Base-by-base conservation (phyloP, 805 yeast species). In the Metschnikowia orientalis region DNA sequence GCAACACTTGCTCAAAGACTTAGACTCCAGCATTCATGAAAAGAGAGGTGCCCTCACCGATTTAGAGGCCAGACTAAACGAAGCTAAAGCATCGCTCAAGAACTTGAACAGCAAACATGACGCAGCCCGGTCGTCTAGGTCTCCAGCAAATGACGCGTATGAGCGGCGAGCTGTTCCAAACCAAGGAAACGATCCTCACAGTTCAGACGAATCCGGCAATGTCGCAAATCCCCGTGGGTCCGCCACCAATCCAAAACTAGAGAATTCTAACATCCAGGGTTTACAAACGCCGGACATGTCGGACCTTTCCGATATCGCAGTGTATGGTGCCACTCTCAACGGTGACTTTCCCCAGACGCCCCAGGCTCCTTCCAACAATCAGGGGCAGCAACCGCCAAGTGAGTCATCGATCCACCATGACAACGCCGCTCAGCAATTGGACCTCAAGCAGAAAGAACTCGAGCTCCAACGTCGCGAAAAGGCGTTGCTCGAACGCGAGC, bases 271-370 rank as follows among this genome's bases (percentile, higher is more conserved):
- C 9, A 29, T 29, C 26, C 32, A 29, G 23, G 32, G 21, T 4
- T 26, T 29, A 16, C 45, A 40, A 26, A 42, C 49, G 8, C 53
- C 47, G 18, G 59, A 54, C 24, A 48, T 63, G 30, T 52, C 56
- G n/a, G 69, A 63, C 37, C 53, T 60, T 18, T 46, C 64, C 3
- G 60, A 60, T 35, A 58, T 63, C 27, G 68, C 66, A 1, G 38
- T 54, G 19, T 63, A 59, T 38, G 68, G 67, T 6, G 67, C 63
- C 16, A 38, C 41, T 4, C 45, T 61, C 34, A 57, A 59, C 34
- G 63, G 56, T 8, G 62, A 59, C 11, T 15, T 18, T 19, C n/a
- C n/a, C 21, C 35, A 38, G n/a, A 23, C 20, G 12, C 33, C 5
- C 33, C 33, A 9, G 23, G 10, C 33, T n/a, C 41, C 30, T 16